Base-by-base conservation (phyloP, 176 grass and related monocot genomes). In the Phoenix roebelenii region DNA sequence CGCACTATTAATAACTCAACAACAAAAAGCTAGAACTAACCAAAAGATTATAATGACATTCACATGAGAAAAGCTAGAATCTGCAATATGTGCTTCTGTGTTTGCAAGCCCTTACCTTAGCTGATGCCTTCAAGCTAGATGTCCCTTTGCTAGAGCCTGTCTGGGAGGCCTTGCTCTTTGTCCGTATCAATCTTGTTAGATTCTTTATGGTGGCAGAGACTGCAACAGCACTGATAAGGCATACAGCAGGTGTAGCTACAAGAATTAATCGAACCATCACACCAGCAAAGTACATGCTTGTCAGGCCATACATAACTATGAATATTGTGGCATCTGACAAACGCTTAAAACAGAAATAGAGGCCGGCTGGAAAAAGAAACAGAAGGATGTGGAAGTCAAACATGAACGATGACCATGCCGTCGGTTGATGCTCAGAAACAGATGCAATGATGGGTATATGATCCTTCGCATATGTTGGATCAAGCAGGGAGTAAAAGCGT, bases 381-480 rank as follows among this genome's bases (percentile, higher is more conserved):
- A 98, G 93, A 60, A 98, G 93, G 78, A 98, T 98, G 68, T 98
- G 93, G 71, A 98, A 98, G 66, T 98, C 93, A 73, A 98, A 98
- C 93, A 98, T 98, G 74, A 98, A 98, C 23, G 93, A 98, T 22
- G 93, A 98, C 88, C 93, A 92, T 58, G 93, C 93, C 73, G 93
- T 98, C 9, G 93, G 93, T 68, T 98, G 93, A 85, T 98, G 93
- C 79, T 98, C 93, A 30, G 93, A 98, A 61, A 98, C 93, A 73
- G 93, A 98, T 0, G 93, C 88, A 4, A 98, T 98, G 57, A 98
- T 98, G 0, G 93, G 93, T 77, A 98, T 98, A 75, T 98, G 93
- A 73, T 98, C 93, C 55, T 98, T 98, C 3, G 93, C 93, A 57
- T 98, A 98, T 16, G 93, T 98, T 19, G 93, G 93, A 60, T 98